These are phyloP conservation scores for Dissophora globulifera DNA, from an alignment of 192 early-diverging fungal species.

Conservation along the genomic window DNA sequence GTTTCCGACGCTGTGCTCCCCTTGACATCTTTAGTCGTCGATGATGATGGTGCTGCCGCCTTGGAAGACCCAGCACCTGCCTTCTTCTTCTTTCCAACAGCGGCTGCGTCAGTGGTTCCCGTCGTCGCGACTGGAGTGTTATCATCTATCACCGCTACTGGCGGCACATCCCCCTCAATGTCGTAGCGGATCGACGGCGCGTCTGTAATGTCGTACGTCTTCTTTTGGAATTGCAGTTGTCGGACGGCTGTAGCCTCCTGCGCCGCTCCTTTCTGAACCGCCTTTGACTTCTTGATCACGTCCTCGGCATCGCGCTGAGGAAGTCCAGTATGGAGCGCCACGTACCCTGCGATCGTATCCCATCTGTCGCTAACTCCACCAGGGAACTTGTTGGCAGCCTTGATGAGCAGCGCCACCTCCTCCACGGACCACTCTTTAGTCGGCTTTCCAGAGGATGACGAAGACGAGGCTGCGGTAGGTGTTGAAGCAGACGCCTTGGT, in stretches of 20 bases:
- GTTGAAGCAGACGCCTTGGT: background rate
- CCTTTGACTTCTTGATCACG: conserved; percentile 75
- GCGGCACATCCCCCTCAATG: conserved; percentile 33
- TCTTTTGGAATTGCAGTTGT: conserved; percentile 40
- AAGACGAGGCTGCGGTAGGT: background rate
- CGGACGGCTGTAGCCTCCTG: conserved; percentile 17
- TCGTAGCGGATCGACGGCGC: conserved; percentile 64
- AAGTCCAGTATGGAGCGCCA: conserved; percentile 76
- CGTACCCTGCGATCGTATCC: conserved; percentile 83
- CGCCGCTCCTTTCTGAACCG: conserved; percentile 68
- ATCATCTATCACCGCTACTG: background rate
- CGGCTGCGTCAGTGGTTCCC: background rate
- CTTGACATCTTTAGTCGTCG: background rate
- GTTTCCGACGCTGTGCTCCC: background rate
- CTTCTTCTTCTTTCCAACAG: conserved; percentile 10
- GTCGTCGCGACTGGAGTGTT: background rate
- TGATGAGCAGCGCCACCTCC: conserved; percentile 79
- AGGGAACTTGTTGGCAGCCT: conserved; percentile 84
- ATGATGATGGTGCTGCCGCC: background rate
- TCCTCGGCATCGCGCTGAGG: conserved; percentile 71
- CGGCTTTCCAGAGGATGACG: conserved; percentile 3
- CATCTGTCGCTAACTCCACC: conserved; percentile 80
- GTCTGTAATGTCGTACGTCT: conserved; percentile 46
- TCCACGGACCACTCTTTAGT: conserved; percentile 72
- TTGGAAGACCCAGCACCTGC: too few relatives aligned